These are phyloP conservation scores for Phlyctochytrium bullatum DNA, from an alignment of 192 early-diverging fungal species.

Conservation along the genomic window DNA sequence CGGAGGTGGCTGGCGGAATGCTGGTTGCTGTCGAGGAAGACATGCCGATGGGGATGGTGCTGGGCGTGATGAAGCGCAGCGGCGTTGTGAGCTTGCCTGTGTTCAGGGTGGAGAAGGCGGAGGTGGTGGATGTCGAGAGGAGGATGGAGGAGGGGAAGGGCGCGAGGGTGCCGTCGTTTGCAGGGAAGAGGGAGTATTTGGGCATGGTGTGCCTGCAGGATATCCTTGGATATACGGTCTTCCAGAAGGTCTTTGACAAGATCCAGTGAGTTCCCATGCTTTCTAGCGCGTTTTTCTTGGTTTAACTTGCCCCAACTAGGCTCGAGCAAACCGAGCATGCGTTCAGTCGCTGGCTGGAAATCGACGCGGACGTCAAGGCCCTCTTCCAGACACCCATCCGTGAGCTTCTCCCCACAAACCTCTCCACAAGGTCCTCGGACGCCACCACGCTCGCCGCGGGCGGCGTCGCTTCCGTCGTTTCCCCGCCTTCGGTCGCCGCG, in stretches of 20 bases:
- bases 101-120: constrained; percentile 8
- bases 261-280: constrained; percentile 18
- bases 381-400: constrained; percentile 43
- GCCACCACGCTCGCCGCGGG: not conserved
- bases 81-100: constrained; percentile 42
- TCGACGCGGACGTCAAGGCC: constrained; percentile 23
- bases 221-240: constrained; percentile 45
- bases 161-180: no score
- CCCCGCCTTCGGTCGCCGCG: no score
- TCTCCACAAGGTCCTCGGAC: constrained; percentile 28
- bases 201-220: constrained; percentile 52
- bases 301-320: not conserved
- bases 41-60: constrained; percentile 34
- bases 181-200: constrained; percentile 6
- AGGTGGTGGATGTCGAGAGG: no score
- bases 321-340: not conserved
- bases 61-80: constrained; percentile 27
- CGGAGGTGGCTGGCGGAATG: not conserved
- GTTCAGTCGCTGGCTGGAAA: not conserved
- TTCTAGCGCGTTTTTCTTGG: not conserved
- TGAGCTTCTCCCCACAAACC: constrained; percentile 28
- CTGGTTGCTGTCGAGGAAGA: constrained; percentile 24
- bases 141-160: not conserved
- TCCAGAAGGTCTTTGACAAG: constrained; percentile 47
- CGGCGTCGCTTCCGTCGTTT: no score